phyloP scores from a whole-genome alignment of 2,329 filamentous ascomycete genomes.

The Ophiocordyceps camponoti-leonardi region DNA sequence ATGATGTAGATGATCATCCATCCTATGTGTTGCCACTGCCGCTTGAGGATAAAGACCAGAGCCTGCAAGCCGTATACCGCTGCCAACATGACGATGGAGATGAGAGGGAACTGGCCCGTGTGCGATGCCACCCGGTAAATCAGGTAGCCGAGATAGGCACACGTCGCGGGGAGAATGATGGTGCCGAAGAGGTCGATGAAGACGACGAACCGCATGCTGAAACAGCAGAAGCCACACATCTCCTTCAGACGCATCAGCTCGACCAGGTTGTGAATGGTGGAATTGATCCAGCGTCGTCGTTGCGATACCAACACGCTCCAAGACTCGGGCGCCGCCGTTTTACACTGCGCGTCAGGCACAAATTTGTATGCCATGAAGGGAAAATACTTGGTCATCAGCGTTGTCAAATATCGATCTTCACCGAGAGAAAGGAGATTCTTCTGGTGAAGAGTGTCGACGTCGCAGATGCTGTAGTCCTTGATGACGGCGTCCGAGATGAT shows the following conservation, averaged over 20 bases:
- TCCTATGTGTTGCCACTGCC: slow-evolving; percentile 99
- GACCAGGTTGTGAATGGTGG: slow-evolving; percentile 91
- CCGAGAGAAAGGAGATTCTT: slow-evolving; percentile 94
- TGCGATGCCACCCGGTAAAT: slow-evolving; percentile 72
- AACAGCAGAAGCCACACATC: slow-evolving; percentile 98
- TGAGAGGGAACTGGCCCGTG: slow-evolving; percentile 41
- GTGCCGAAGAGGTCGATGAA: slow-evolving; percentile 89
- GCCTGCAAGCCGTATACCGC: slow-evolving; percentile 97
- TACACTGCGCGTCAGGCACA: slow-evolving; percentile 78
- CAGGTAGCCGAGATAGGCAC: slow-evolving; percentile 93
- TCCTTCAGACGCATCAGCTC: slow-evolving; percentile 87
- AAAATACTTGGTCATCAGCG: slow-evolving; percentile 81
- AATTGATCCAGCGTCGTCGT: slow-evolving; percentile 99
- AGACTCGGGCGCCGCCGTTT: slow-evolving; percentile 90
- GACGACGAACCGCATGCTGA: slow-evolving; percentile 97
- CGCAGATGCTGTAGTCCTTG: slow-evolving; percentile 75
- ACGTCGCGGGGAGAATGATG: slow-evolving; percentile 75
- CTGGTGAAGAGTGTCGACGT: slow-evolving; percentile 95
- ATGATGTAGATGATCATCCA: slow-evolving; percentile 97
- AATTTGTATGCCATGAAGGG: slow-evolving; percentile 97
- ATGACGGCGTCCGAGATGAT: slow-evolving; percentile 91
- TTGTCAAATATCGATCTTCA: slow-evolving; percentile 95
- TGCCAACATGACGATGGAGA: slow-evolving; percentile 75
- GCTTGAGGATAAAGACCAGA: slow-evolving; percentile 87
- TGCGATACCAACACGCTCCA: slow-evolving; percentile 94